A percentile compares a stretch with the other conserved stretches of the same genome.
Conservation (phyloP, 306 rosid genomes). For the Macrotyloma uniflorum region DNA sequence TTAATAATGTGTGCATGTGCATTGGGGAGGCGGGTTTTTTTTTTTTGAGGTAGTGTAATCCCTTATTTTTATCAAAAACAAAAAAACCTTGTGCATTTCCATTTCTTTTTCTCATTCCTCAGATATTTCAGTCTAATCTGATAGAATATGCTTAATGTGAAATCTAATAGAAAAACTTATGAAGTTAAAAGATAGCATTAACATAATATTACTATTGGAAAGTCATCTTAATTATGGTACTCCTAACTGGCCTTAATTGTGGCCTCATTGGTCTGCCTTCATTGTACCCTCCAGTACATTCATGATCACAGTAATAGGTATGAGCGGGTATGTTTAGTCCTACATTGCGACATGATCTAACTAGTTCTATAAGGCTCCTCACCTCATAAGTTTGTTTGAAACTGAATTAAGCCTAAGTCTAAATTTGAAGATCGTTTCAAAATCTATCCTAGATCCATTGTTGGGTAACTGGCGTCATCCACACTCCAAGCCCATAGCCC, state of each 20-base stretch:
- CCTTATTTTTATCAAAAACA: slow-evolving; percentile 7
- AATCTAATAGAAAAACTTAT: slow-evolving; percentile 24
- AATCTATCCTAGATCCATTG: background rate
- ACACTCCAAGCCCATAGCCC: background rate
- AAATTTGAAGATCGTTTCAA: background rate
- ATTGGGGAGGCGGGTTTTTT: background rate
- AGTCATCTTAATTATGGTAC: background rate
- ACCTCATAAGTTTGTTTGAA: background rate
- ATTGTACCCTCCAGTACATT: background rate
- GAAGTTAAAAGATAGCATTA: slow-evolving; percentile 16
- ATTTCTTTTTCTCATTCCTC: slow-evolving; percentile 28
- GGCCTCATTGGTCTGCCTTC: background rate
- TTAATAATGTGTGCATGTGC: background rate
- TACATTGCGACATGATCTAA: background rate
- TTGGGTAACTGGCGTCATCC: background rate
- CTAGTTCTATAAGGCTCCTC: background rate
- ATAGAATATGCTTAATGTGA: slow-evolving; percentile 20
- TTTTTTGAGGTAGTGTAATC: background rate
- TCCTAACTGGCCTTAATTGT: background rate
- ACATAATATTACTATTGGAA: slow-evolving; percentile 8
- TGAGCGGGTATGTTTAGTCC: background rate
- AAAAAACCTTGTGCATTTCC: slow-evolving; percentile 11
- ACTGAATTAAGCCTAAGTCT: background rate
- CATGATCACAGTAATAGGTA: background rate
- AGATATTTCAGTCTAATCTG: slow-evolving; percentile 13